phyloP scores from a whole-genome alignment of 2,329 filamentous ascomycete genomes.

The Pseudocercospora eumusae region DNA sequence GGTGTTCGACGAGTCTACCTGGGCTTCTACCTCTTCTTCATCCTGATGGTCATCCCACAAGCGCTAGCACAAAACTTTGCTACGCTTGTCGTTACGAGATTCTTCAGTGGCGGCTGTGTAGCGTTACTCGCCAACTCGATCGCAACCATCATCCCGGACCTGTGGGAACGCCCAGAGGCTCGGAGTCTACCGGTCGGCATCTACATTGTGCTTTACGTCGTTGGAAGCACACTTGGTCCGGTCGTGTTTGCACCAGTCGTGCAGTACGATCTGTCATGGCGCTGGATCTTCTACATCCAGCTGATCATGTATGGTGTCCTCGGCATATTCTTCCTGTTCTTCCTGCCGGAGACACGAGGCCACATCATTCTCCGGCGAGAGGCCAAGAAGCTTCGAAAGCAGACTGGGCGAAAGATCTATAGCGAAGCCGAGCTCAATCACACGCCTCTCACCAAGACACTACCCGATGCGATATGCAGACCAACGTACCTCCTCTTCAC shows the following conservation, averaged over 20 bases:
- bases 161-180: constrained; percentile 40
- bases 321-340: constrained; percentile 44
- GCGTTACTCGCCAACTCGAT: constrained; percentile 42
- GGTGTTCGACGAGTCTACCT: constrained; percentile 39
- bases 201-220: constrained; percentile 41
- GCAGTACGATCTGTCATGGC: constrained; percentile 38
- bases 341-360: constrained; percentile 51
- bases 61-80: constrained; percentile 44
- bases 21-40: constrained; percentile 39
- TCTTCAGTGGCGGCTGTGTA: constrained; percentile 44
- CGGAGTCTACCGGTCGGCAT: constrained; percentile 41
- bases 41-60: constrained; percentile 44
- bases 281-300: constrained; percentile 46
- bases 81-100: constrained; percentile 42
- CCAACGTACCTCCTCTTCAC: constrained; percentile 49
- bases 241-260: constrained; percentile 41
- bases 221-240: constrained; percentile 42
- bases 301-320: constrained; percentile 50
- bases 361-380: constrained; percentile 49
- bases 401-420: constrained; percentile 31
- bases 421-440: constrained; percentile 42
- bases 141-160: constrained; percentile 43
- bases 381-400: constrained; percentile 41
- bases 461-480: constrained; percentile 39
- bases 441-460: constrained; percentile 36